Evolutionary conservation across 805 yeast genomes (phyloP), one percentile per base, ranked within the genome.

Genomic region (Candida caryicola): DNA sequence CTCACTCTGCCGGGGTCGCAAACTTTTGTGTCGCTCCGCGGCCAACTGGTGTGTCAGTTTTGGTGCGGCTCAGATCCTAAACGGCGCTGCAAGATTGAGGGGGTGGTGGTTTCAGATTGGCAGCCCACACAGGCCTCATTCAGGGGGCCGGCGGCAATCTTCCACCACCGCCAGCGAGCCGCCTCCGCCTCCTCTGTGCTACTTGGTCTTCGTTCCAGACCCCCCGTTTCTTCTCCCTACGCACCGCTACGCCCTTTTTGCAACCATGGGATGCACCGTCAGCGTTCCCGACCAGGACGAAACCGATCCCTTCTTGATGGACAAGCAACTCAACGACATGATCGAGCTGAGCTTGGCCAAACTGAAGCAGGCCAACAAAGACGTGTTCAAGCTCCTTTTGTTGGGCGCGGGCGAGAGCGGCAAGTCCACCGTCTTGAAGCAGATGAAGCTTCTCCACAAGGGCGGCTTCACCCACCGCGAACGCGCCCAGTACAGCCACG

Each of bases 391-490:
- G 57, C 68, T 91, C 44, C 62, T 91, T 28, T 68, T 91, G n/a
- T 64, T 89, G 25, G 96, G 98, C 29, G 86, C 98, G 0, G 98
- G 97, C 4, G 98, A 90, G 57, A 81, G 91, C 36, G 97, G 98
- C 4, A 90, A 90, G 57, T 85, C 95, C 2, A 90, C 98, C 0
- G 95, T 90, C 5, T 64, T 90, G 47, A 90, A 90, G 60, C 97
- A 90, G 58, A 74, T 90, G 79, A 79, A 85, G 50, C 69, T 93
- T 13, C 60, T 89, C 29, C 97, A 93, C 57, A 85, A 87, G 43
- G 82, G 85, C 31, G 95, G 95, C 2, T 93, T 91, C 64, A 70
- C 85, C 1, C 76, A 75, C 34, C 84, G 80, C 45, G 98, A 93
- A 59, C 71, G 95, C 37, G 52, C 70, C 31, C 90, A 85, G 57